Percentiles rank a stretch among this genome's conserved stretches.
Evolutionary conservation across 140 eudicot genomes (phyloP).

Genomic region (Bidens hawaiensis): DNA sequence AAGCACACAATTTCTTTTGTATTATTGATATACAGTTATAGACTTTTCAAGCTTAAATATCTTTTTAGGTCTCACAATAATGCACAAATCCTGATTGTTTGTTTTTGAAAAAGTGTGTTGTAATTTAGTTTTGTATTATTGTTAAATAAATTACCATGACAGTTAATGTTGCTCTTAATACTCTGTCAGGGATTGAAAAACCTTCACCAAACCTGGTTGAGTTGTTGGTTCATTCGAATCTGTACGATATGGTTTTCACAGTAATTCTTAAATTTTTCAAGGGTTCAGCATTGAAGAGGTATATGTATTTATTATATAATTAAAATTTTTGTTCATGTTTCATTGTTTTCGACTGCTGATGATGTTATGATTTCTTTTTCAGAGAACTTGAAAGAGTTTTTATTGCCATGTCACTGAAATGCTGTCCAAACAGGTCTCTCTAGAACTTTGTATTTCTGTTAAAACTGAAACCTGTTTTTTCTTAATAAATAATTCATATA

Average conservation of each 20-base stretch:
- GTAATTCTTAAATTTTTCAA: conserved; percentile 75
- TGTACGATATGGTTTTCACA: conserved; percentile 90
- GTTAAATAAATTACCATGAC: background rate
- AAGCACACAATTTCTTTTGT: background rate
- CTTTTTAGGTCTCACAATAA: background rate
- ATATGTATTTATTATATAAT: background rate
- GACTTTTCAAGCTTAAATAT: background rate
- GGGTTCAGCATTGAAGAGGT: conserved; percentile 89
- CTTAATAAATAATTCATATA: too few species aligned
- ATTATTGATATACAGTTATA: background rate
- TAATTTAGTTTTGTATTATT: background rate
- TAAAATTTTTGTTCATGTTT: conserved; percentile 1
- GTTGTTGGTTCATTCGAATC: conserved; percentile 71
- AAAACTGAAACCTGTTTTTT: too few species aligned
- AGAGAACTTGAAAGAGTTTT: conserved; percentile 93
- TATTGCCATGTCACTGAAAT: conserved; percentile 68
- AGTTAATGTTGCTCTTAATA: conserved; percentile 3
- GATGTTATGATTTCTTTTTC: background rate
- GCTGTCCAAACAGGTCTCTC: conserved; percentile 62
- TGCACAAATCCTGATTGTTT: background rate
- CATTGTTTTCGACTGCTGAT: conserved; percentile 3
- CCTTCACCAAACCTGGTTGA: conserved; percentile 73
- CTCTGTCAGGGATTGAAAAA: conserved; percentile 49
- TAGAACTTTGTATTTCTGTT: background rate
- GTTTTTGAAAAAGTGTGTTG: background rate